Evolutionary conservation across 352 stramenopile species (phyloP).

Genomic region (Globisporangium cystogenes): DNA sequence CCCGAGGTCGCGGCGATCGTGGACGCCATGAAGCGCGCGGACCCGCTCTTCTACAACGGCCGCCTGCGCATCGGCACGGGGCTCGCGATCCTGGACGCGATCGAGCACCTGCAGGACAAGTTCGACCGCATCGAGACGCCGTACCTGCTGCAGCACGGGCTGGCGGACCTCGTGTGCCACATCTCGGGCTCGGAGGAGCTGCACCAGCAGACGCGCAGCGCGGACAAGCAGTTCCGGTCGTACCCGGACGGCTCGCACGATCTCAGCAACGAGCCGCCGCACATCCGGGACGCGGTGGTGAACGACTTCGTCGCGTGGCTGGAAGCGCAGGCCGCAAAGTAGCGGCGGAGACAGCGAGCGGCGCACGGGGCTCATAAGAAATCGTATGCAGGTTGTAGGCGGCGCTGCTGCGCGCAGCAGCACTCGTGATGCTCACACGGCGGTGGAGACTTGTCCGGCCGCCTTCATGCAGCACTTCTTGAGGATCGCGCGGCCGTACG

Average conservation of each 20-base stretch:
- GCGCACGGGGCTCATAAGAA: neutral
- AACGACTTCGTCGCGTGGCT: slow-evolving; percentile 73
- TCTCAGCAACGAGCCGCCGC: slow-evolving; percentile 64
- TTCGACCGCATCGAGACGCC: slow-evolving; percentile 54
- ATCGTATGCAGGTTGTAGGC: neutral
- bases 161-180: slow-evolving; percentile 59
- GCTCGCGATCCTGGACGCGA: slow-evolving; percentile 58
- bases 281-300: slow-evolving; percentile 55
- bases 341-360: neutral
- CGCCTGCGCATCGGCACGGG: slow-evolving; percentile 69
- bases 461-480: slow-evolving; percentile 65
- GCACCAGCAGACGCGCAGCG: slow-evolving; percentile 41
- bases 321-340: slow-evolving; percentile 25
- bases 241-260: slow-evolving; percentile 61
- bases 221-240: slow-evolving; percentile 66
- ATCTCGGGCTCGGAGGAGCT: slow-evolving; percentile 60
- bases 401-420: neutral
- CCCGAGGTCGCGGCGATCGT: slow-evolving; percentile 46
- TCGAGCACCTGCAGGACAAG: slow-evolving; percentile 49
- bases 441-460: slow-evolving; percentile 33
- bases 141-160: slow-evolving; percentile 76
- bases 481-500: slow-evolving; percentile 71
- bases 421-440: slow-evolving; percentile 15
- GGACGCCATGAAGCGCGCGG: slow-evolving; percentile 44
- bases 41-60: slow-evolving; percentile 73